These are phyloP conservation scores for Penicillium macrosclerotiorum DNA, from an alignment of 495 filamentous ascomycete species.

Conservation along the genomic window DNA sequence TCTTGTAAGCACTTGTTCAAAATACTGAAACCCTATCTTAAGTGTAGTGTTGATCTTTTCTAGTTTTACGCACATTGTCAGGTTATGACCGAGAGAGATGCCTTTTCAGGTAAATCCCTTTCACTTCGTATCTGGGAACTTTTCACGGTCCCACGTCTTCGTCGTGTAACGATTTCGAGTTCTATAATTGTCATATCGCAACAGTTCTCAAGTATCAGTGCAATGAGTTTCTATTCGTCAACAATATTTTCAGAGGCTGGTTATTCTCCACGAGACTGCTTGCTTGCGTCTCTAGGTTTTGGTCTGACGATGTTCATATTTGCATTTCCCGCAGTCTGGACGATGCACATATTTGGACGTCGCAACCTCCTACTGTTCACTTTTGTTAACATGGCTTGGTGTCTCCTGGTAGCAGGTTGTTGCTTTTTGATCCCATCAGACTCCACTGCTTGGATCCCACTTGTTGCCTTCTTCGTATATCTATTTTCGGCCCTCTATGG, in stretches of 20 bases:
- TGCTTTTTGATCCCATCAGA: conserved; percentile 60
- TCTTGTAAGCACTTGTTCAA: conserved; percentile 26
- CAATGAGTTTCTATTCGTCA: conserved; percentile 81
- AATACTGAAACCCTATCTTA: conserved; percentile 4
- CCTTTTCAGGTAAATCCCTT: conserved; percentile 47
- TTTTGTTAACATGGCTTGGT: conserved; percentile 82
- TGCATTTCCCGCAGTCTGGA: conserved; percentile 75
- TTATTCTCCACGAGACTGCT: conserved; percentile 52
- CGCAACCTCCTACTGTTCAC: conserved; percentile 75
- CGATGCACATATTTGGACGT: conserved; percentile 82
- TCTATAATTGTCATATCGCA: conserved; percentile 68
- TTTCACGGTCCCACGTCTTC: conserved; percentile 63
- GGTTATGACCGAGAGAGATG: conserved; percentile 49
- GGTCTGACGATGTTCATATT: conserved; percentile 78
- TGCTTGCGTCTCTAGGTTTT: conserved; percentile 75
- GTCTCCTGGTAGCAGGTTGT: conserved; percentile 66
- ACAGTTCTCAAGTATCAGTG: conserved; percentile 74
- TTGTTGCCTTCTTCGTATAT: conserved; percentile 63
- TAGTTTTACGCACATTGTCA: conserved; percentile 60
- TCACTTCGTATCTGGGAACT: conserved; percentile 55
- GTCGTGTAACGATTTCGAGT: conserved; percentile 63
- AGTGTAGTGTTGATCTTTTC: too few relatives aligned
- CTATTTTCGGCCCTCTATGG: conserved; percentile 65
- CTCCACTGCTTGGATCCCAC: conserved; percentile 50
- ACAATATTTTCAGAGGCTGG: conserved; percentile 68